Evolutionary conservation across 805 yeast genomes (phyloP), one percentile per base, ranked within the genome.

Genomic region (Kodamaea kakaduensis): DNA sequence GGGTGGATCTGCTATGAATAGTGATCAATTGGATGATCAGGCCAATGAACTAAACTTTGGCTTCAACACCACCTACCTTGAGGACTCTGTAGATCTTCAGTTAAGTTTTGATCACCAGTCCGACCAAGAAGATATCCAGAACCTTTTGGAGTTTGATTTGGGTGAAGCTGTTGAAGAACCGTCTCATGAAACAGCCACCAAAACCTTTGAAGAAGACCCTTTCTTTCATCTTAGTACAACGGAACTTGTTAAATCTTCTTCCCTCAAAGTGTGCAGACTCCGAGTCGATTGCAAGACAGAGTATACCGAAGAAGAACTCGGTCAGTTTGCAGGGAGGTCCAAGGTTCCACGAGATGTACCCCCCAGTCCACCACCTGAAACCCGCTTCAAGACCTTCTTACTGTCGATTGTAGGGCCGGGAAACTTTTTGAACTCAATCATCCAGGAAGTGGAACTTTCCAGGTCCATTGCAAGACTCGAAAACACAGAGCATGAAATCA

Each of bases 11-110:
- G n/a, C n/a, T n/a, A n/a, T n/a, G n/a, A n/a, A n/a, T 13, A 21
- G 36, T 1, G 44, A 40, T 6, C 25, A 40, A 9, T 3, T 27
- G 15, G 35, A 28, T 5, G 41, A 32, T 1, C 43, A 52, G 2
- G 52, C 45, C 21, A 48, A 54, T 36, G 59, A 48, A 25, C 51
- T 56, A 26, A n/a, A n/a, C n/a, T n/a, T n/a, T n/a, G n/a, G n/a
- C n/a, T n/a, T n/a, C n/a, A n/a, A n/a, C n/a, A n/a, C n/a, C n/a
- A n/a, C n/a, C n/a, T n/a, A n/a, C n/a, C n/a, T n/a, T n/a, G n/a
- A n/a, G n/a, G n/a, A n/a, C n/a, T n/a, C n/a, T n/a, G n/a, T n/a
- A n/a, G n/a, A n/a, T n/a, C n/a, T n/a, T n/a, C n/a, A n/a, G n/a
- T n/a, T n/a, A n/a, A n/a, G n/a, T n/a, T n/a, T n/a, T n/a, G n/a